Evolutionary conservation across 257 asterid species (phyloP).

Genomic region (Nicotiana attenuata): DNA sequence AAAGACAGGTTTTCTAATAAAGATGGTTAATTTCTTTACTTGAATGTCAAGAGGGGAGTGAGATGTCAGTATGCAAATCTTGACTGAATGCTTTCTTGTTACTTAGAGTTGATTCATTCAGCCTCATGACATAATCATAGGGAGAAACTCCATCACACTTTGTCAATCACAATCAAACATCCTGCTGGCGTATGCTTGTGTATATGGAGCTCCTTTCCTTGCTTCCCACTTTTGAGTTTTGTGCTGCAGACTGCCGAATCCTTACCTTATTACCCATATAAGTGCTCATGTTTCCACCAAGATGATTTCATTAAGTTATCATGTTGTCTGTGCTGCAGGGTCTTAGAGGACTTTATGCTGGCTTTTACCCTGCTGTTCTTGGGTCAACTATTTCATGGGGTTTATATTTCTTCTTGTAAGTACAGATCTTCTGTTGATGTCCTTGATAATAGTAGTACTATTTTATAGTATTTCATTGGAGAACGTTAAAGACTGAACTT

Average conservation of each 20-base stretch:
- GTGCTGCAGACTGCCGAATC: neutral
- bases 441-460: neutral
- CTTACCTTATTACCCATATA: neutral
- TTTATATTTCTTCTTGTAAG: constrained; percentile 93
- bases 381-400: constrained; percentile 98
- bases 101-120: neutral
- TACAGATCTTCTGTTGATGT: neutral
- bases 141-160: neutral
- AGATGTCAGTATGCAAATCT: neutral
- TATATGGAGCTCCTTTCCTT: neutral
- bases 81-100: neutral
- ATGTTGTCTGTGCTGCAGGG: constrained; percentile 50
- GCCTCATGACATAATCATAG: neutral
- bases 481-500: neutral
- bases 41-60: neutral
- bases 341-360: constrained; percentile 84
- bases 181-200: neutral
- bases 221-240: neutral
- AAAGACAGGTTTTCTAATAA: neutral
- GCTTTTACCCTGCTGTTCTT: constrained; percentile 94
- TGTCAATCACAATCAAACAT: neutral
- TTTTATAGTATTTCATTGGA: neutral
- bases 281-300: neutral
- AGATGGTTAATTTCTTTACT: neutral
- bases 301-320: neutral